phyloP scores from a whole-genome alignment of 768 basidiomycete species.

The Boletus sp. region DNA sequence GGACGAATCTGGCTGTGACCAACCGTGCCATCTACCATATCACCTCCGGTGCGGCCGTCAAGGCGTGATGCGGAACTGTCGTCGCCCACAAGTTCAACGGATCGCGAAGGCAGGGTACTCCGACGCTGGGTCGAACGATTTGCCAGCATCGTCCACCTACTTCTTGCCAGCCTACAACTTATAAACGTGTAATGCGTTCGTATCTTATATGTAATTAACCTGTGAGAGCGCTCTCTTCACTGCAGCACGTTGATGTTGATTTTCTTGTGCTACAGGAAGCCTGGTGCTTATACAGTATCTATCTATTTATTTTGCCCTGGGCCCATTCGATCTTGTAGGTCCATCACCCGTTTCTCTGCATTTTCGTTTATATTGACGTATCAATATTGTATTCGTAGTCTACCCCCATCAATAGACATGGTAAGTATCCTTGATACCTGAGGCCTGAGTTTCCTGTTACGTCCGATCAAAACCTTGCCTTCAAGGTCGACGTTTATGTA shows the following conservation, averaged over 20 bases:
- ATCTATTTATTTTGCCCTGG: conserved; percentile 17
- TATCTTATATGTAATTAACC: conserved; percentile 20
- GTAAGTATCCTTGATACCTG: conserved; percentile 2
- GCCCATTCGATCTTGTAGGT: conserved; percentile 13
- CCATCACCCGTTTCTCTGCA: not conserved
- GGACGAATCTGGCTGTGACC: conserved; percentile 21
- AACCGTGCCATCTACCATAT: conserved; percentile 83
- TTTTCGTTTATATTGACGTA: not conserved
- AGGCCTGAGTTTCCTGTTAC: conserved; percentile 3
- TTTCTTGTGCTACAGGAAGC: not conserved
- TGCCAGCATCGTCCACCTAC: conserved; percentile 84
- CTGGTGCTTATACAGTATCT: conserved; percentile 14
- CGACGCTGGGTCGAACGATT: conserved; percentile 80
- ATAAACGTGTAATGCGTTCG: conserved; percentile 37
- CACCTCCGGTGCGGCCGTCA: conserved; percentile 74
- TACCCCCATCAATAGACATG: conserved; percentile 15
- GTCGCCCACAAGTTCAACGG: conserved; percentile 85
- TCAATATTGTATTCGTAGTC: conserved; percentile 14
- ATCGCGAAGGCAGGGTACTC: conserved; percentile 79
- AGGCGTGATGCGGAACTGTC: conserved; percentile 78
- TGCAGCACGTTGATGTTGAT: conserved; percentile 1
- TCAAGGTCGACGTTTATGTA: not conserved
- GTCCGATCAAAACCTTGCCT: conserved; percentile 5
- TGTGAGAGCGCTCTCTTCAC: conserved; percentile 11
- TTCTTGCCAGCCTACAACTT: conserved; percentile 84